These are phyloP conservation scores for Isabelozyma gotoi DNA, from an alignment of 805 yeast genomes.

Conservation along the genomic window DNA sequence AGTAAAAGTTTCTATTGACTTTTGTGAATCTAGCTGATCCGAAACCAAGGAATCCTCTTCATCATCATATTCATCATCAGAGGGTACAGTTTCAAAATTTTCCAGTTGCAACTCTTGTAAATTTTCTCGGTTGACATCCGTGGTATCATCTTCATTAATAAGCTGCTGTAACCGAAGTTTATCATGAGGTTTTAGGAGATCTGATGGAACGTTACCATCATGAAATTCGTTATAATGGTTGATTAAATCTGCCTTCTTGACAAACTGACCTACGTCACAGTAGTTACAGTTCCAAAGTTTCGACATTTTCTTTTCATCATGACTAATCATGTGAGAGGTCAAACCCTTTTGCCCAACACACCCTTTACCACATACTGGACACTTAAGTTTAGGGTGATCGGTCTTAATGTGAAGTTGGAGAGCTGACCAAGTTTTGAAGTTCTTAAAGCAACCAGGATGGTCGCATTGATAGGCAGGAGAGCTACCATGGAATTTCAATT, in stretches of 20 bases:
- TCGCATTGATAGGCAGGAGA: slow-evolving; percentile 59
- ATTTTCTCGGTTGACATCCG: background rate
- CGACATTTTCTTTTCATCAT: slow-evolving; percentile 52
- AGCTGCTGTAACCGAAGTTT: slow-evolving; percentile 18
- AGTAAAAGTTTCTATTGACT: slow-evolving; percentile 16
- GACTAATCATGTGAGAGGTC: slow-evolving; percentile 67
- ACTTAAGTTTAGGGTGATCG: slow-evolving; percentile 69
- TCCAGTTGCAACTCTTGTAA: slow-evolving; percentile 2
- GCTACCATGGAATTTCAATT: slow-evolving; percentile 61
- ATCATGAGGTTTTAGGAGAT: slow-evolving; percentile 25
- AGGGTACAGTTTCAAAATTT: slow-evolving; percentile 3
- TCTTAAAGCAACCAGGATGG: slow-evolving; percentile 55
- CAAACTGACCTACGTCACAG: slow-evolving; percentile 50
- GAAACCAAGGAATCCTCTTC: slow-evolving; percentile 2
- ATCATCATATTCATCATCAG: slow-evolving; percentile 11
- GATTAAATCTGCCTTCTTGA: slow-evolving; percentile 55
- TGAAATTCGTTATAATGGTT: slow-evolving; percentile 57
- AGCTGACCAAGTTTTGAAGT: slow-evolving; percentile 71
- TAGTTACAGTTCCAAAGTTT: slow-evolving; percentile 66
- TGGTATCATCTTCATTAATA: slow-evolving; percentile 3
- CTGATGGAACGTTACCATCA: slow-evolving; percentile 37
- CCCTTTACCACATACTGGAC: slow-evolving; percentile 64
- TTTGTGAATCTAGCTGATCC: slow-evolving; percentile 13
- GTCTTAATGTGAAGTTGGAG: slow-evolving; percentile 68
- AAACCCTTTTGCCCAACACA: slow-evolving; percentile 75